Base-by-base conservation (phyloP, 352 stramenopile genomes). In the Hyphochytrium catenoides region DNA sequence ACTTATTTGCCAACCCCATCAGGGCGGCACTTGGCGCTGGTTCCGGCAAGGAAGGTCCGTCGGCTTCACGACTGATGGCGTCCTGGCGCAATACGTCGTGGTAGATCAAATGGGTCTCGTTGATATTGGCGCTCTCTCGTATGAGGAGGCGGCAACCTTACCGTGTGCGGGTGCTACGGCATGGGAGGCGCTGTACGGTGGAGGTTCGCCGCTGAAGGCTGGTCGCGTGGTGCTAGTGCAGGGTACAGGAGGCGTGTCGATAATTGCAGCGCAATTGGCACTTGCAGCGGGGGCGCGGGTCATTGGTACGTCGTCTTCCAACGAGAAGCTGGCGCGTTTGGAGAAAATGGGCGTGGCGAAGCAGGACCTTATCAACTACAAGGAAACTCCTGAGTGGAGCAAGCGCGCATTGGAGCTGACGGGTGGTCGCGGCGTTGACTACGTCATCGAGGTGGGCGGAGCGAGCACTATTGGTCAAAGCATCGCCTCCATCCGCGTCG, bases 301-400 rank as follows among this genome's bases (percentile, higher is more conserved):
- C 8, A 56, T 59, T 26, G 39, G 52, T 28, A 57, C 50, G 12
- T 52, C 46, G 6, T 52, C 45, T 2, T 48, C 45, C 2, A 37
- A 52, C 21, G 45, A 48, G 26, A 51, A 48, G 29, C 39, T 54
- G 39, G 32, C 34, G 31, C 45, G 50, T 5, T 47, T 52, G 16
- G 39, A 54, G 19, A 54, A 49, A 4, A 50, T 54, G 27, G 46
- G 40, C 11, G 43, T 45, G 11, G 47, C 54, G 34, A 32, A 52
- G 35, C n/a, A n/a, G n/a, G n/a, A n/a, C n/a, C 41, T 44, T 12
- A 46, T 58, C 39, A 58, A 55, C 44, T 58, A 58, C 32, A 15
- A 26, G 16, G 51, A 26, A 20, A 58, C 40, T 1, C 40, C 50
- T 3, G 43, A 58, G 28, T 58, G 50, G 47, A 45, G 37, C 1